A percentile compares a stretch with the other conserved stretches of the same genome.
These are phyloP conservation scores for Quercus engelmannii DNA, from an alignment of 306 rosid species.

Conservation along the genomic window DNA sequence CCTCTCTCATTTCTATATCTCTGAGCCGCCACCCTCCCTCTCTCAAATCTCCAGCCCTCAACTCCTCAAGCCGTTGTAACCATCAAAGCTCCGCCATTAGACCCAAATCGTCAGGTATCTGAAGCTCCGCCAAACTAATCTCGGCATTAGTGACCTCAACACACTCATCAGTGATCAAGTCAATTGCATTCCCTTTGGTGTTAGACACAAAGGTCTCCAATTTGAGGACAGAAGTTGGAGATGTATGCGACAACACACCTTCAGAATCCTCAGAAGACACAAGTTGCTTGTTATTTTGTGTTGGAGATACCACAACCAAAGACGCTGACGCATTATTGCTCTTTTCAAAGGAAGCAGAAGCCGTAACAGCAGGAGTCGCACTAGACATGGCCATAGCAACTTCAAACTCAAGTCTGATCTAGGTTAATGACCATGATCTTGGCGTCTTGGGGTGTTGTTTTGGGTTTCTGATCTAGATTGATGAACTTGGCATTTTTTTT, in stretches of 20 bases:
- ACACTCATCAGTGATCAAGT: constrained; percentile 17
- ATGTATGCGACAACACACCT: constrained; percentile 36
- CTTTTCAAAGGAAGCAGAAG: constrained; percentile 3
- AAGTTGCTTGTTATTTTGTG: background rate
- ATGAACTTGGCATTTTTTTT: too few relatives aligned
- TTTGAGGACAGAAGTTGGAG: constrained; percentile 63
- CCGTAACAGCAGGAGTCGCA: background rate
- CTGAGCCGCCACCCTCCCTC: too few relatives aligned
- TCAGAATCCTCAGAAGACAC: background rate
- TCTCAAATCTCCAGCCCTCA: constrained; percentile 26
- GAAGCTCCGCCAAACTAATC: constrained; percentile 22
- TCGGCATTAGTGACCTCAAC: constrained; percentile 10
- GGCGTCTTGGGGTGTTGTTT: too few relatives aligned
- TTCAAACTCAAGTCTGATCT: constrained; percentile 36
- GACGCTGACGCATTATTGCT: background rate
- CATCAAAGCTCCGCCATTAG: constrained; percentile 32
- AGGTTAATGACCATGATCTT: too few relatives aligned
- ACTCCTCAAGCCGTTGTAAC: constrained; percentile 19
- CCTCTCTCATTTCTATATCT: too few relatives aligned
- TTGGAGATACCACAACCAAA: background rate
- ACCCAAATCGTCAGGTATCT: constrained; percentile 46
- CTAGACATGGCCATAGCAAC: constrained; percentile 25
- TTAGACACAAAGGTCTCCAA: constrained; percentile 42
- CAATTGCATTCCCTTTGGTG: constrained; percentile 4
- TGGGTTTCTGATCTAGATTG: too few relatives aligned